These are phyloP conservation scores for Anethum foeniculum DNA, from an alignment of 140 eudicot genomes.

Conservation along the genomic window DNA sequence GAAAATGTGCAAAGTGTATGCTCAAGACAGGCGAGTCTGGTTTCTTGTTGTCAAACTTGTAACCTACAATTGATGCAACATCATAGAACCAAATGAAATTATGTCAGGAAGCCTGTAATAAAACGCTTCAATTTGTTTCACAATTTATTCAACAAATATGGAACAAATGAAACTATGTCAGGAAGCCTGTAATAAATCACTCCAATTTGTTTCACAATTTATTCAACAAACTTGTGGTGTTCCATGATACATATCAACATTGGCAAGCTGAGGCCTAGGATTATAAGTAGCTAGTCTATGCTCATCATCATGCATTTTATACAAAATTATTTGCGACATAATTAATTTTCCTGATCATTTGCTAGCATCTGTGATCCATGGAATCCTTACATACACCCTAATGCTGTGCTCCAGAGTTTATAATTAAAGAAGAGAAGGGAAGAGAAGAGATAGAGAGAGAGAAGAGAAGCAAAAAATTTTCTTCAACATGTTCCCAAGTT, in stretches of 20 bases:
- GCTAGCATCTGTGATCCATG: neutral
- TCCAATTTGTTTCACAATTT: neutral
- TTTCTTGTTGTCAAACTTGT: constrained; percentile 70
- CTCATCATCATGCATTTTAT: neutral
- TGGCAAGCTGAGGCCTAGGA: neutral
- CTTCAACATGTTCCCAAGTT: no score
- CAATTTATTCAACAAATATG: neutral
- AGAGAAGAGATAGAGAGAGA: no score
- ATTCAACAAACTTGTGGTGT: neutral
- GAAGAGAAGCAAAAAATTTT: no score
- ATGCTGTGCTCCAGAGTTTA: no score
- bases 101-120: neutral
- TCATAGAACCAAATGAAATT: neutral
- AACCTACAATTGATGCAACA: constrained; percentile 37
- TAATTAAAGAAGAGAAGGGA: no score
- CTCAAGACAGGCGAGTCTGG: constrained; percentile 43
- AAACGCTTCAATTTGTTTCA: neutral
- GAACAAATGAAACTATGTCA: neutral
- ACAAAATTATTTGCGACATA: neutral
- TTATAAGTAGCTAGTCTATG: neutral
- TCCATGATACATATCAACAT: neutral
- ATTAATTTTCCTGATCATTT: neutral
- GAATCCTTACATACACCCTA: neutral
- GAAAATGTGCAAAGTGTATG: constrained; percentile 69
- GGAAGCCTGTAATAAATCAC: neutral